phyloP scores from a whole-genome alignment of 257 asterid species.

The Nicotiana knightiana region DNA sequence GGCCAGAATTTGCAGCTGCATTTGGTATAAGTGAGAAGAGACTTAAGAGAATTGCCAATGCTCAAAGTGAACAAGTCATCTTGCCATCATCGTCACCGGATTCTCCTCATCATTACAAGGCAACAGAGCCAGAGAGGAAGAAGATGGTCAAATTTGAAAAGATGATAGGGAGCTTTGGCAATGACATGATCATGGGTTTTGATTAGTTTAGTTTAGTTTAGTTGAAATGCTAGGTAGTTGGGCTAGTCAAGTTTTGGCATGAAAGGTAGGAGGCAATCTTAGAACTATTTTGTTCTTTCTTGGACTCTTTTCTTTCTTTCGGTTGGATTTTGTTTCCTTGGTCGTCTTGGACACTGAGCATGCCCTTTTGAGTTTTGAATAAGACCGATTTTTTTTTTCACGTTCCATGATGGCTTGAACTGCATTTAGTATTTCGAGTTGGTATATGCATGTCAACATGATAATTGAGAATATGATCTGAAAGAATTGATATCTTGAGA shows the following conservation, averaged over 20 bases:
- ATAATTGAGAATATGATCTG: no score
- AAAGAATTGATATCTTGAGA: no score
- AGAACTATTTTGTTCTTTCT: neutral
- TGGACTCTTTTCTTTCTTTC: neutral
- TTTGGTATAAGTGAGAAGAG: slow-evolving; percentile 52
- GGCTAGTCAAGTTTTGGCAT: neutral
- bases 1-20: slow-evolving; percentile 68
- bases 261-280: neutral
- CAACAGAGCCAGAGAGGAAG: neutral
- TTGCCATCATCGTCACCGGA: slow-evolving; percentile 44
- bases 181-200: slow-evolving; percentile 26
- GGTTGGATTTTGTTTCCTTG: neutral
- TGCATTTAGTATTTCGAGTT: neutral
- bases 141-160: no score
- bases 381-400: neutral
- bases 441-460: neutral
- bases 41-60: slow-evolving; percentile 27
- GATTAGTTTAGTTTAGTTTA: neutral
- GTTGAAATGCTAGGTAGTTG: neutral
- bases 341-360: neutral
- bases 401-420: neutral
- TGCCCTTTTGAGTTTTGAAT: slow-evolving; percentile 2
- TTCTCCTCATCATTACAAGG: slow-evolving; percentile 38
- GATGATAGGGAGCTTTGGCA: slow-evolving; percentile 27
- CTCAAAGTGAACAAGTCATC: slow-evolving; percentile 48